phyloP scores from a whole-genome alignment of 2,329 filamentous ascomycete species.

The Sclerotinia sclerotiorum region DNA sequence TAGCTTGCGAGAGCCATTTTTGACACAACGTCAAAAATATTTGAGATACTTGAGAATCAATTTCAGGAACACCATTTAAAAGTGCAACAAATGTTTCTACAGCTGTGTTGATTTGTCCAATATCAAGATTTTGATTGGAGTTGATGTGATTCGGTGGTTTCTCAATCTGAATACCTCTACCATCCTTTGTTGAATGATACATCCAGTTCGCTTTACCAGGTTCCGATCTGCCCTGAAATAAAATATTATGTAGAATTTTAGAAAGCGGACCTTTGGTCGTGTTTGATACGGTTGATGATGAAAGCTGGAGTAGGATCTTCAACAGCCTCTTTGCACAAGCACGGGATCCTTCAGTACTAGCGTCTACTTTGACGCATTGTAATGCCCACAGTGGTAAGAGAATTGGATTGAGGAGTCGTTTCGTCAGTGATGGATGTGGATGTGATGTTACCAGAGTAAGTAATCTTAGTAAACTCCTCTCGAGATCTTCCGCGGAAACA shows the following conservation, averaged over 20 bases:
- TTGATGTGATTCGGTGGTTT: slow-evolving; percentile 25
- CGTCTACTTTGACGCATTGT: slow-evolving; percentile 48
- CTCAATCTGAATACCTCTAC: slow-evolving; percentile 52
- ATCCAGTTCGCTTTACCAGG: slow-evolving; percentile 49
- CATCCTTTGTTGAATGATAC: slow-evolving; percentile 49
- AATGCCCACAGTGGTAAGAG: slow-evolving; percentile 59
- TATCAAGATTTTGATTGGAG: slow-evolving; percentile 16
- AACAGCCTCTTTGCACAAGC: slow-evolving; percentile 45
- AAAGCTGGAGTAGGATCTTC: slow-evolving; percentile 57
- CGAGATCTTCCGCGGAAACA: slow-evolving; percentile 50
- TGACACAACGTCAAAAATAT: slow-evolving; percentile 61
- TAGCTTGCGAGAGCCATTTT: slow-evolving; percentile 52
- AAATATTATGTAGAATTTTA: slow-evolving; percentile 53
- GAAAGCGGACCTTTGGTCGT: slow-evolving; percentile 46
- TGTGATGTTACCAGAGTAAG: slow-evolving; percentile 59
- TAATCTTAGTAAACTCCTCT: slow-evolving; percentile 54
- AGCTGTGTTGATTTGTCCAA: slow-evolving; percentile 42
- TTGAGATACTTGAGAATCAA: slow-evolving; percentile 50
- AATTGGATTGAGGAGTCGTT: slow-evolving; percentile 58
- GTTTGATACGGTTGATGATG: slow-evolving; percentile 44
- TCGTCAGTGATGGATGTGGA: slow-evolving; percentile 65
- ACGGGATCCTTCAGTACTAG: not conserved
- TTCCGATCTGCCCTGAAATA: slow-evolving; percentile 51
- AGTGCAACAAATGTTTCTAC: slow-evolving; percentile 52
- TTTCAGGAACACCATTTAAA: slow-evolving; percentile 45